Evolutionary conservation across 169 alveolate species (phyloP).

Genomic region (Plasmodium reichenowi): DNA sequence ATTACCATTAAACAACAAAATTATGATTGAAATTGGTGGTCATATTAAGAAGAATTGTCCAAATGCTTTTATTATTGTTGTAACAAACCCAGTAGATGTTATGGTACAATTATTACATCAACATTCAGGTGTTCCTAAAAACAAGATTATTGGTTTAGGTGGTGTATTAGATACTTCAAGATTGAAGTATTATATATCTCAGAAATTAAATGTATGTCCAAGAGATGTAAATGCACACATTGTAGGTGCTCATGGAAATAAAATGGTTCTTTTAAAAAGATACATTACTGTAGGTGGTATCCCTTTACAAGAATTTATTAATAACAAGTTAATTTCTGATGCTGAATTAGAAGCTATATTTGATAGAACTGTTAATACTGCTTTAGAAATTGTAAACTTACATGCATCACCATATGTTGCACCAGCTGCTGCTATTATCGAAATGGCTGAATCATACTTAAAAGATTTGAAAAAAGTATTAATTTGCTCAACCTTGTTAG

Average conservation of each 20-base stretch:
- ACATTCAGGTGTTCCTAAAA: conserved; percentile 89
- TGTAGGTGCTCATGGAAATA: conserved; percentile 92
- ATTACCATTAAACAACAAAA: conserved; percentile 86
- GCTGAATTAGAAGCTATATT: conserved; percentile 80
- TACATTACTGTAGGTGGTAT: conserved; percentile 85
- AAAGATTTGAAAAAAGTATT: conserved; percentile 86
- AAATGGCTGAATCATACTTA: conserved; percentile 84
- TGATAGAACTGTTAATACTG: conserved; percentile 82
- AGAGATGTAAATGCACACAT: conserved; percentile 88
- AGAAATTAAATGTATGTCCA: conserved; percentile 86
- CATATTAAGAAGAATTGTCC: conserved; percentile 88
- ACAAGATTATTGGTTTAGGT: conserved; percentile 90
- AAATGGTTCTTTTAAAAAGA: conserved; percentile 81
- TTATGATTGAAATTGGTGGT: conserved; percentile 88
- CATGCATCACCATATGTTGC: conserved; percentile 86
- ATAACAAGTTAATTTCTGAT: conserved; percentile 74
- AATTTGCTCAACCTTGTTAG: conserved; percentile 88
- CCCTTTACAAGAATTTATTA: conserved; percentile 78
- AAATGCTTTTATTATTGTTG: conserved; percentile 88
- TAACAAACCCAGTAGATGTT: conserved; percentile 91
- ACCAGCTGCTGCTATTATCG: conserved; percentile 85
- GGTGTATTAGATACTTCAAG: conserved; percentile 90
- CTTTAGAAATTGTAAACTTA: conserved; percentile 82
- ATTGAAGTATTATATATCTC: conserved; percentile 84
- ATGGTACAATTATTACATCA: conserved; percentile 86